Evolutionary conservation across 176 grass and related monocot species (phyloP), one percentile per base, ranked within the genome.

Genomic region (Musa acuminata): DNA sequence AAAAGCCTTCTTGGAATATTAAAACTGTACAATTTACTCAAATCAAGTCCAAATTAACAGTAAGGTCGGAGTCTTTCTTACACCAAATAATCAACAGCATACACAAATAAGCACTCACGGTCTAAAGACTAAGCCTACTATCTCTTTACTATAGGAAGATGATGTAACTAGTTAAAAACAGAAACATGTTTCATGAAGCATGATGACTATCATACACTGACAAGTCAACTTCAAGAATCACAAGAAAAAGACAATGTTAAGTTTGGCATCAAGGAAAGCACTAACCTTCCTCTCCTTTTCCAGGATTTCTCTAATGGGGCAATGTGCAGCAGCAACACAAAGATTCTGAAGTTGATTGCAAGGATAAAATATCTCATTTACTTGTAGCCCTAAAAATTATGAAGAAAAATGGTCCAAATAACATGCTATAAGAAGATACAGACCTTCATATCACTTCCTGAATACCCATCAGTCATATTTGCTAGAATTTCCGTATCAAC

Each of bases 381-480:
- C 26, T 51, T n/a, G 1, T 21, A 70, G 49, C 8, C 67, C 35
- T 43, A 43, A 43, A 48, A 50, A 5, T 13, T 9, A 55, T 8
- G 51, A 55, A 55, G 35, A 55, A 26, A 55, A 14, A 25, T 43
- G 35, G 35, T 43, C 35, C 35, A 43, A 43, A 43, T 43, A 85
- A 73, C 52, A 73, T 43, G 75, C 75, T 27, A 80, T 22, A 19
- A 8, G 72, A 48, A 6, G 27, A 58, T 49, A n/a, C 69, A 75
- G 72, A 97, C 95, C 95, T 98, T 98, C 59, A 98, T 78, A 79
- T 98, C 95, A 75, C 95, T 98, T 79, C 95, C 95, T 55, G 95
- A 98, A 85, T 98, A 98, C 13, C 90, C 95, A 83, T 98, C 95
- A 0, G 90, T 93, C 78, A 98, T 83, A 69, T 58, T 93, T 78